Evolutionary conservation across 140 eudicot species (phyloP).

Genomic region (Ambrosia hybrid): DNA sequence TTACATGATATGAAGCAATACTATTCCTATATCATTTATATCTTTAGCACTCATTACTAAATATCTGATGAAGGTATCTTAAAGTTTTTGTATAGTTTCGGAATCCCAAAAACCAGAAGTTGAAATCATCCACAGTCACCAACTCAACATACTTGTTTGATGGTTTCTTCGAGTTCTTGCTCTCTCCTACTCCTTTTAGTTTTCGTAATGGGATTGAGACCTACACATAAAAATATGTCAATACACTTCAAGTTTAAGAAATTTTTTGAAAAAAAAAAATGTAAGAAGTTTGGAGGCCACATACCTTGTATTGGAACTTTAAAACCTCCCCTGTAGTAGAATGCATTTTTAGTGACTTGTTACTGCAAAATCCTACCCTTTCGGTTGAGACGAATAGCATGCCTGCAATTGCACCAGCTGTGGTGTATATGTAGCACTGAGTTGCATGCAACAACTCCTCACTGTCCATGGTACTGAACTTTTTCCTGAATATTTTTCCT

Average conservation of each 20-base stretch:
- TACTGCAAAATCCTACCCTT: conserved; percentile 34
- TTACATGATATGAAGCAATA: not conserved
- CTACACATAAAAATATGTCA: not conserved
- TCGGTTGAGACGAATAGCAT: conserved; percentile 45
- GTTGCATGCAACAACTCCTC: conserved; percentile 43
- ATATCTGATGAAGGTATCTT: conserved; percentile 30
- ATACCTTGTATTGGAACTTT: not conserved
- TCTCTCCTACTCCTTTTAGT: conserved; percentile 35
- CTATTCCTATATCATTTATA: not conserved
- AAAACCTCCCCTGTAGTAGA: not conserved
- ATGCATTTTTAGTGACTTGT: not conserved
- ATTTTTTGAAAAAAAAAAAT: too few species aligned
- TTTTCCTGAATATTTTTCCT: conserved; percentile 32
- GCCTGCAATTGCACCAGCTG: conserved; percentile 46
- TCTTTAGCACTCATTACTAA: not conserved
- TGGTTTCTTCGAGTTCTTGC: conserved; percentile 30
- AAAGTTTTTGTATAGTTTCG: conserved; percentile 32
- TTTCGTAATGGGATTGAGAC: conserved; percentile 33
- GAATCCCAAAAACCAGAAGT: conserved; percentile 54
- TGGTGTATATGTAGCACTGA: conserved; percentile 33
- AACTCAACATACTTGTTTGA: conserved; percentile 37
- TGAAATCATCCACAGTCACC: conserved; percentile 40
- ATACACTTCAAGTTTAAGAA: not conserved
- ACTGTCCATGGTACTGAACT: conserved; percentile 30
- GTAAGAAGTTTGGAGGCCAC: not conserved